Evolutionary conservation across 257 asterid species (phyloP), one percentile per base, ranked within the genome.

Genomic region (Fraxinus cuspidata): DNA sequence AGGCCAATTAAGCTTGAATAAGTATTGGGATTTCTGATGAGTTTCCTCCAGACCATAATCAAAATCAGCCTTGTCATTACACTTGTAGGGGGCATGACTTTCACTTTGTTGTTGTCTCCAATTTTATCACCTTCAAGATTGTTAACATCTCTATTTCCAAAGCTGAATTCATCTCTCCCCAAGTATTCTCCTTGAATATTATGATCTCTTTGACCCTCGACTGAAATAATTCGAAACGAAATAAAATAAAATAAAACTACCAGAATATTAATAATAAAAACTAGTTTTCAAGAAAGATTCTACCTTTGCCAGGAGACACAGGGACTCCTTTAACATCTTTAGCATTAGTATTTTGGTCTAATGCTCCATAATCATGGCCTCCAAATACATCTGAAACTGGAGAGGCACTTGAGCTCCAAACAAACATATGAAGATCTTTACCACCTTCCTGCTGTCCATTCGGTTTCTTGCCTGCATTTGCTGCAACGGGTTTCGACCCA

Each of bases 21-120:
- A 79, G 97, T 95, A 89, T 95, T 95, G 80, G 99, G 99, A 31
- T 95, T 93, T 78, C 99, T 91, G 47, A 95, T 95, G 70, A 95
- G 94, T 78, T 95, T 95, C 51, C 98, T 93, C 99, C 99, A 93
- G 28, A 95, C 99, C 99, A 95, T 95, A 71, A 95, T 91, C 85
- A 95, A 78, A 16, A 95, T 95, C 0, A 95, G 91, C 91, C 98
- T 91, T 42, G 99, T 95, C 99, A 95, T 93, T 42, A 95, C 99
- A 80, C 97, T 93, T 21, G 98, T 82, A 25, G 99, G 99, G 72
- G 99, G 98, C 98, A 92, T 91, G 71, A 84, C 86, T 76, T 86
- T 88, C 37, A 72, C 84, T 77, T 86, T 85, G 77, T 86, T 85
- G 77, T 82, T 86, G 38, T 81, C 95, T 19, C 85, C 96, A 34